Evolutionary conservation across 345 rosid species (phyloP).

Genomic region (Gossypium arboreum): DNA sequence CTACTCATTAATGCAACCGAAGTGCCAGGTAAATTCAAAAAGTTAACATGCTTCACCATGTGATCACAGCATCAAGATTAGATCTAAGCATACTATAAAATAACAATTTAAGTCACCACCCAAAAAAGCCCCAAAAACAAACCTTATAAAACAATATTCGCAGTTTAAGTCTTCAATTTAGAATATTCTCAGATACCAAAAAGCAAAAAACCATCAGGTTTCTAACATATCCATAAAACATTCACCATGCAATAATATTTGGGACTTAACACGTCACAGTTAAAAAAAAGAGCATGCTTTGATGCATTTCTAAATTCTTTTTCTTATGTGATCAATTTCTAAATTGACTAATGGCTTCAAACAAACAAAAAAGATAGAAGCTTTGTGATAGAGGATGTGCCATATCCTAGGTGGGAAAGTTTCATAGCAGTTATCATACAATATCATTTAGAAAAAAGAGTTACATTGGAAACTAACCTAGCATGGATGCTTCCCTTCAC

Average conservation of each 20-base stretch:
- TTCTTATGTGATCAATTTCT: background rate
- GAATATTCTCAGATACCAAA: background rate
- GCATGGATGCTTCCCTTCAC: constrained; percentile 66
- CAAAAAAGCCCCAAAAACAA: background rate
- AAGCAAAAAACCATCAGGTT: background rate
- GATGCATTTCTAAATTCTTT: background rate
- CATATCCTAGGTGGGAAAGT: background rate
- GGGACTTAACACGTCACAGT: background rate
- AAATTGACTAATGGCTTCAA: background rate
- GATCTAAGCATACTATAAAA: background rate
- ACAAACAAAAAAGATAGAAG: background rate
- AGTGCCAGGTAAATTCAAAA: background rate
- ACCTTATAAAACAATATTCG: background rate
- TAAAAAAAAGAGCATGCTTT: background rate
- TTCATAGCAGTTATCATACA: background rate
- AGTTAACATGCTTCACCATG: background rate
- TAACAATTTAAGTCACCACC: background rate
- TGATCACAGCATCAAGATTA: background rate
- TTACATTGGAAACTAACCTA: constrained; percentile 42
- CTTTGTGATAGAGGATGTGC: background rate
- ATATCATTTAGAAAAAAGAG: constrained; percentile 5
- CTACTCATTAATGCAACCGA: background rate
- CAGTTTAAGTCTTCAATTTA: constrained; percentile 1
- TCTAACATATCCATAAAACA: background rate
- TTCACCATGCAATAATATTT: background rate